Evolutionary conservation across 176 grass and related monocot genomes (phyloP).

Genomic region (Rhynchospora pubera): DNA sequence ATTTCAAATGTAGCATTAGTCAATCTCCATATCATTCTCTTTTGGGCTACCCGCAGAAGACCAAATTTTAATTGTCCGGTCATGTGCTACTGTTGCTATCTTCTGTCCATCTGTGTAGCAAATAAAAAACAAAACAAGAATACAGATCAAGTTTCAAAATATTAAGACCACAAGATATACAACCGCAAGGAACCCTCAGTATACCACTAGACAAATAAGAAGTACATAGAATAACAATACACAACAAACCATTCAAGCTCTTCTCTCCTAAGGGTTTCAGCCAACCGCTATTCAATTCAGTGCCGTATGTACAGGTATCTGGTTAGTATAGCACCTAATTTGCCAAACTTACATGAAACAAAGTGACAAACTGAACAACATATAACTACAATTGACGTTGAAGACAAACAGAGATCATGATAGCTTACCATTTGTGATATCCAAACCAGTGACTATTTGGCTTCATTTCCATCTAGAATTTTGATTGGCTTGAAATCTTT

Average conservation of each 20-base stretch:
- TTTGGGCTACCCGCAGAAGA: constrained; percentile 38
- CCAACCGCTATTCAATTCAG: background rate
- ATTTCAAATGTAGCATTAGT: constrained; percentile 28
- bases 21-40: constrained; percentile 73
- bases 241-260: background rate
- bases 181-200: background rate
- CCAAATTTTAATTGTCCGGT: constrained; percentile 97
- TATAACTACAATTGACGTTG: background rate
- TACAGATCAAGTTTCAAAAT: background rate
- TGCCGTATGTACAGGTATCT: background rate
- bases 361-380: background rate
- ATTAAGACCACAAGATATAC: background rate
- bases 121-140: constrained; percentile 17
- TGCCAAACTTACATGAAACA: background rate
- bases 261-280: background rate
- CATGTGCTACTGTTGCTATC: constrained; percentile 85
- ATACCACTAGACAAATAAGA: background rate
- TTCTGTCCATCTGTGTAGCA: constrained; percentile 73
- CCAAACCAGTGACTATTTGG: constrained; percentile 94
- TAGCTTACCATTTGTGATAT: constrained; percentile 75
- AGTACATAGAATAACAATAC: background rate
- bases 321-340: background rate
- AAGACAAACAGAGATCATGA: background rate
- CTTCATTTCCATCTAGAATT: constrained; percentile 78
- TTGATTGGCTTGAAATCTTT: constrained; percentile 89